Evolutionary conservation across 164 flowering plant genomes (phyloP).

Genomic region (Aristolochia californica): DNA sequence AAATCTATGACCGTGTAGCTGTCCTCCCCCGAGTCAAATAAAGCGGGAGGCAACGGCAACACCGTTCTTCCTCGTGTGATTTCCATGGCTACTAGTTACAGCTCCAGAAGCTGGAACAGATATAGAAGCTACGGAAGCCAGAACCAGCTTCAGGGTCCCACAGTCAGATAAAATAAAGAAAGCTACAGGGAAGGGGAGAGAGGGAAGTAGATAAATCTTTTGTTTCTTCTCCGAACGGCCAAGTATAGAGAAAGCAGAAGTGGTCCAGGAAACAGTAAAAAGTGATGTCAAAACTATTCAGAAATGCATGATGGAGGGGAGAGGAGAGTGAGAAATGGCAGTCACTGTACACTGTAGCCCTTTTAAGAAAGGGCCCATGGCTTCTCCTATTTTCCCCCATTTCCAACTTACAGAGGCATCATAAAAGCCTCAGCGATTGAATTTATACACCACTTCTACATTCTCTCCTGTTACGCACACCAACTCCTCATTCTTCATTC

Average conservation of each 20-base stretch:
- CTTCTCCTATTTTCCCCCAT: background rate
- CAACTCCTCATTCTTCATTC: background rate
- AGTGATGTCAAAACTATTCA: background rate
- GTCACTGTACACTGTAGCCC: too few relatives aligned
- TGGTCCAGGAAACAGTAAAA: background rate
- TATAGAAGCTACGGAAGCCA: background rate
- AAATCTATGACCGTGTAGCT: too few relatives aligned
- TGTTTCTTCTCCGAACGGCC: background rate
- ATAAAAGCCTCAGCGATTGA: slow-evolving; percentile 11
- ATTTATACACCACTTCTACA: slow-evolving; percentile 1
- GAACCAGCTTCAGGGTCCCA: background rate
- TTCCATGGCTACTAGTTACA: background rate
- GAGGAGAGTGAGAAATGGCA: too few relatives aligned
- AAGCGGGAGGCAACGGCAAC: too few relatives aligned
- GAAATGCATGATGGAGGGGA: background rate
- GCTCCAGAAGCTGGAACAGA: background rate
- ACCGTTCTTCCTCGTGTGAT: background rate
- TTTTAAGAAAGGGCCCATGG: slow-evolving; percentile 3
- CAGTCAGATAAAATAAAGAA: background rate
- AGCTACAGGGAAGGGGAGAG: background rate
- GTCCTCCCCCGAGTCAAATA: too few relatives aligned
- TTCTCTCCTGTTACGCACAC: background rate
- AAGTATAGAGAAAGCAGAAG: too few relatives aligned
- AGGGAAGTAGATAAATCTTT: background rate
- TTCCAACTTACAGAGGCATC: slow-evolving; percentile 1